Evolutionary conservation across 257 asterid species (phyloP).

Genomic region (Solanum paucissectum): DNA sequence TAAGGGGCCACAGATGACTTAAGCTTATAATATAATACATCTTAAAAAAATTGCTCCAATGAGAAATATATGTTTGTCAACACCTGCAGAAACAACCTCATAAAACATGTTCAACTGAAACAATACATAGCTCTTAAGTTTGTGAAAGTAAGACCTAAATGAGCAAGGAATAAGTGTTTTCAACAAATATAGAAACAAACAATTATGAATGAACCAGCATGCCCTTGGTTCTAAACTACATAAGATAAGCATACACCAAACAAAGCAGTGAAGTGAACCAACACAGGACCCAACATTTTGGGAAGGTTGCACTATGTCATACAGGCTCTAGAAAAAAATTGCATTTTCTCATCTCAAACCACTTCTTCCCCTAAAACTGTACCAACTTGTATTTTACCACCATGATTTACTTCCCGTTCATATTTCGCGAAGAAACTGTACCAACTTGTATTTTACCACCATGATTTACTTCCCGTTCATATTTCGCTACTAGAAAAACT

Average conservation of each 20-base stretch:
- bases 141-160: background rate
- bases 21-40: background rate
- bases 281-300: background rate
- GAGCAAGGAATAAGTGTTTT: background rate
- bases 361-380: background rate
- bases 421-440: background rate
- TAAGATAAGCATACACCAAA: background rate
- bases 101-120: background rate
- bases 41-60: background rate
- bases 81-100: background rate
- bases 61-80: background rate
- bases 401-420: background rate
- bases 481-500: background rate
- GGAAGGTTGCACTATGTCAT: background rate
- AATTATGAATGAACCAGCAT: background rate
- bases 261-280: background rate
- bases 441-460: background rate
- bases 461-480: background rate
- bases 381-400: background rate
- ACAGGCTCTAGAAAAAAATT: background rate
- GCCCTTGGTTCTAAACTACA: background rate
- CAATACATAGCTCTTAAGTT: background rate
- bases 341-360: background rate
- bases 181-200: background rate
- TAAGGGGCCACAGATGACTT: too few relatives aligned